Evolutionary conservation across 2,329 filamentous ascomycete species (phyloP), one percentile per base, ranked within the genome.

Genomic region (Aspergillus flavus): DNA sequence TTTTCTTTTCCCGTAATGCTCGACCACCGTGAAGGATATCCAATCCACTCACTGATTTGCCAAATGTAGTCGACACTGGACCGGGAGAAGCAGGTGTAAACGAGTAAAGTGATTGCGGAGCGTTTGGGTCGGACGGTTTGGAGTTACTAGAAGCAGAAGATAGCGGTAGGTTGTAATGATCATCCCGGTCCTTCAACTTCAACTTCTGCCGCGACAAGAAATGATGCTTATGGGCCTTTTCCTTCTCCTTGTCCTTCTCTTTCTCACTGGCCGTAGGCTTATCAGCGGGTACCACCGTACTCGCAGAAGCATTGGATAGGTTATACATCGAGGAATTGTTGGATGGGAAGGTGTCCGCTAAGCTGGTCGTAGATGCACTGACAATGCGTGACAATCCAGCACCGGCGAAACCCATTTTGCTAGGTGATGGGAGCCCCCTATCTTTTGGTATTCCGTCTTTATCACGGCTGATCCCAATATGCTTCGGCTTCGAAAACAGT

Each of bases 11-110:
- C 43, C 91, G 86, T 53, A 94, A 78, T 7, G 89, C 91, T 48
- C 90, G 86, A 1, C 89, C 91, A 48, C 90, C 92, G 78, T 94
- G 91, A 58, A 92, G 84, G 30, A 94, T 80, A 76, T 94, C 92
- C 50, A 94, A 81, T 0, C 91, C 91, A 63, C 91, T 94, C 73
- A 95, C 91, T 3, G 90, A 91, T 79, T 95, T 96, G 43, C 89
- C 85, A 75, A 98, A 96, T 1, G 84, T 78, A 9, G 80, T 83
- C 36, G 82, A 80, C n/a, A 82, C 81, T 39, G 86, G 83, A 10
- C 83, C 84, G 4, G 88, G 87, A 2, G 88, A 89, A 3, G 87
- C 84, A 1, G 88, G 88, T 0, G 85, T 84, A 70, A 91, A 91
- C 0, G 85, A 88, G 73, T 90, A 90, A 4, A 90, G 78, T 3